phyloP scores from a whole-genome alignment of 331 rosid genomes.

The Phaseolus coccineus region DNA sequence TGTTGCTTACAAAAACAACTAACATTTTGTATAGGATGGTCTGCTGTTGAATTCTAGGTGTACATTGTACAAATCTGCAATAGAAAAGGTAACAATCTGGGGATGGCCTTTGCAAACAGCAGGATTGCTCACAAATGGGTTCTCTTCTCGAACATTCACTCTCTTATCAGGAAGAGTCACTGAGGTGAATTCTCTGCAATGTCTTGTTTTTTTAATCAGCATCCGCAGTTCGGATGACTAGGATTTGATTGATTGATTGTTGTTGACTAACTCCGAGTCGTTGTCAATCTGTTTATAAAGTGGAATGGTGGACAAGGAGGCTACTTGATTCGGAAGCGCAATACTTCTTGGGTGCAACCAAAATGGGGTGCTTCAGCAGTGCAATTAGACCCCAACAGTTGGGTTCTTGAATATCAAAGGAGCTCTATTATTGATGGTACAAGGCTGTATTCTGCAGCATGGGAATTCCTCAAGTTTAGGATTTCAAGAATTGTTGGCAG shows the following conservation, averaged over 20 bases:
- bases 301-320: constrained; percentile 77
- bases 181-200: constrained; percentile 57
- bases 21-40: constrained; percentile 63
- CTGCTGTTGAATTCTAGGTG: constrained; percentile 71
- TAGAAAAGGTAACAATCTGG: constrained; percentile 79
- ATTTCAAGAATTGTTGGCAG: constrained; percentile 48
- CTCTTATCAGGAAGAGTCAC: constrained; percentile 84
- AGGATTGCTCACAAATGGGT: constrained; percentile 71
- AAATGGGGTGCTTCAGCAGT: constrained; percentile 82
- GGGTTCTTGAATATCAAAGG: constrained; percentile 80
- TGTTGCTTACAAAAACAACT: neutral
- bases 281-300: constrained; percentile 48
- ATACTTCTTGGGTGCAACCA: constrained; percentile 73
- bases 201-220: neutral
- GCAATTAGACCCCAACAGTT: constrained; percentile 79
- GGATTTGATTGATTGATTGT: neutral
- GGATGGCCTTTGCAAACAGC: constrained; percentile 98
- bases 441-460: constrained; percentile 53
- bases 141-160: constrained; percentile 66
- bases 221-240: too few relatives aligned
- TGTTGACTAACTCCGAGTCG: constrained; percentile 17
- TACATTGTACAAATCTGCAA: constrained; percentile 71
- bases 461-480: constrained; percentile 56
- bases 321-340: constrained; percentile 61
- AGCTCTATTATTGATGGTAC: constrained; percentile 58